Percentiles rank a stretch among this genome's conserved stretches.
Evolutionary conservation across 2,329 filamentous ascomycete genomes (phyloP).

Genomic region (Penicillium sp.): DNA sequence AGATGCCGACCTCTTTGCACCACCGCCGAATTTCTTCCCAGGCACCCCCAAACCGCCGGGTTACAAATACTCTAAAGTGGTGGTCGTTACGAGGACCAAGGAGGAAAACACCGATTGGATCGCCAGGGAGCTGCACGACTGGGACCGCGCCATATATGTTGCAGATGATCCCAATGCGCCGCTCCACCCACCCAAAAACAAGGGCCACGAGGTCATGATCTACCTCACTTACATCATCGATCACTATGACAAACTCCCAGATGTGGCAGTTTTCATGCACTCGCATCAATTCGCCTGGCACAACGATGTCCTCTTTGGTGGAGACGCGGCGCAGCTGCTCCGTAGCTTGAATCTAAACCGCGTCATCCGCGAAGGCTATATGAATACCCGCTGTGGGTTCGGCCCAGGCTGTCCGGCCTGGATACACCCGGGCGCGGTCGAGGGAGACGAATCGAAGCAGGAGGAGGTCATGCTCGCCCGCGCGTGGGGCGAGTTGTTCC

Average conservation of each 20-base stretch:
- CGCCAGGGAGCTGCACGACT: conserved; percentile 48
- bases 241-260: conserved; percentile 56
- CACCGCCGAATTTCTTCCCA: conserved; percentile 32
- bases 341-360: conserved; percentile 50
- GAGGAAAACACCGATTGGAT: conserved; percentile 55
- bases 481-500: conserved; percentile 50
- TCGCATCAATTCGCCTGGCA: conserved; percentile 57
- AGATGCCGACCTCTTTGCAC: conserved; percentile 24
- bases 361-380: conserved; percentile 54
- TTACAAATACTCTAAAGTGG: conserved; percentile 50
- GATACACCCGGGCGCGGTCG: conserved; percentile 48
- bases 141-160: conserved; percentile 50
- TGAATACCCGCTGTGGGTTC: conserved; percentile 59
- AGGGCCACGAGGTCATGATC: conserved; percentile 60
- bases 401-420: conserved; percentile 58
- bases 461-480: conserved; percentile 47
- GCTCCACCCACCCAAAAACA: conserved; percentile 54
- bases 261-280: conserved; percentile 60
- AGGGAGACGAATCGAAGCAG: conserved; percentile 43
- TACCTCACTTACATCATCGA: conserved; percentile 63
- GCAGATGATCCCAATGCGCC: conserved; percentile 51
- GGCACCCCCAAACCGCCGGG: conserved; percentile 44
- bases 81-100: conserved; percentile 54
- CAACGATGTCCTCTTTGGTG: conserved; percentile 53
- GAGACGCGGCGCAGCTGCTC: conserved; percentile 51